These are phyloP conservation scores for Penicillium riverlandense DNA, from an alignment of 495 filamentous ascomycete genomes.

Conservation along the genomic window DNA sequence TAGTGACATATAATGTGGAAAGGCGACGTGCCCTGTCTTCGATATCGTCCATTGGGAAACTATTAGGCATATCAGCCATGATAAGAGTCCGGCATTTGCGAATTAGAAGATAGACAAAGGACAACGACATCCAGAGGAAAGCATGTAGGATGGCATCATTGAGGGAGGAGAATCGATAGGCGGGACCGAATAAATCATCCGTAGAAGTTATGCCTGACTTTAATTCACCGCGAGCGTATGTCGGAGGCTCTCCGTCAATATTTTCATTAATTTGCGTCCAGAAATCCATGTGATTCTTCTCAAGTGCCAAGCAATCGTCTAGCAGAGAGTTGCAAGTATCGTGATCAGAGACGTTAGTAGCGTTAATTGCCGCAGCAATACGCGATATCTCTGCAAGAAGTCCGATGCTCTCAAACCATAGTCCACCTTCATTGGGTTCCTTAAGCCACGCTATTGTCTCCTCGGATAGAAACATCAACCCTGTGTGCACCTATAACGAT, in stretches of 20 bases:
- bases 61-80: background rate
- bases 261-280: background rate
- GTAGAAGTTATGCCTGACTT: background rate
- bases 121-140: background rate
- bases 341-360: background rate
- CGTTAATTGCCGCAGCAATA: slow-evolving; percentile 1
- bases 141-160: background rate
- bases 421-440: slow-evolving; percentile 1
- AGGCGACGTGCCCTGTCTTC: background rate
- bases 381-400: slow-evolving; percentile 1
- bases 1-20: background rate
- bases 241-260: background rate
- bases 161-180: background rate
- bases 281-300: background rate
- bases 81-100: background rate
- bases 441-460: background rate
- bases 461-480: slow-evolving; percentile 1
- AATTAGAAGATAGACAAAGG: background rate
- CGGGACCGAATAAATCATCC: background rate
- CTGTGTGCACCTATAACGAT: background rate
- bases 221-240: background rate
- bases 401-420: background rate
- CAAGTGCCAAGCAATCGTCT: slow-evolving; percentile 1
- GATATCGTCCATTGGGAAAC: background rate
- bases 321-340: background rate